Conservation (phyloP, 1,139 yeast species). For the Lodderomyces metapsilosis region DNA sequence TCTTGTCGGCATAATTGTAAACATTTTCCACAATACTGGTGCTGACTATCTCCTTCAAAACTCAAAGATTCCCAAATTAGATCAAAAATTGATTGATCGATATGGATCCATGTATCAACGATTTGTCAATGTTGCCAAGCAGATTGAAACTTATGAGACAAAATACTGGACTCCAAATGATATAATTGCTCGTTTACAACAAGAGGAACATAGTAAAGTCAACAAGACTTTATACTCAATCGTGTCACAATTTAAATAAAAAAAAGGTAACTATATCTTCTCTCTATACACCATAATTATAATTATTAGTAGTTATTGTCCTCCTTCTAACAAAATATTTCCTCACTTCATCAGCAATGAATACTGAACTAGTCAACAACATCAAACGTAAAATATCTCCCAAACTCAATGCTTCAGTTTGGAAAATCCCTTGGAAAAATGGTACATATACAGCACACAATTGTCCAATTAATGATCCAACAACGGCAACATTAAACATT, state of each 20-base stretch:
- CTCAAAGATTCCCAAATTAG: conserved; percentile 43
- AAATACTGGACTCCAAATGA: conserved; percentile 45
- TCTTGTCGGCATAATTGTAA: conserved; percentile 29
- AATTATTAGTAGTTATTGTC: conserved; percentile 12
- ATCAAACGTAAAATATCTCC: conserved; percentile 65
- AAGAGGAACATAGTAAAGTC: conserved; percentile 12
- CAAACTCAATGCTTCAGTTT: conserved; percentile 81
- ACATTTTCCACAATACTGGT: conserved; percentile 34
- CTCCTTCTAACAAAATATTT: conserved; percentile 33
- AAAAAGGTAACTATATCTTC: not conserved
- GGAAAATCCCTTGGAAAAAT: conserved; percentile 86
- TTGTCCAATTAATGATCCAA: conserved; percentile 90
- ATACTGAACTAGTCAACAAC: conserved; percentile 71
- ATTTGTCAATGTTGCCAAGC: conserved; percentile 22
- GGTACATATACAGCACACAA: conserved; percentile 90
- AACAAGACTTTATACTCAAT: not conserved
- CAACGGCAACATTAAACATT: conserved; percentile 91
- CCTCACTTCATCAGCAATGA: conserved; percentile 79
- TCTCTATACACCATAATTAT: conserved; percentile 12
- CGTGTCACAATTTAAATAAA: conserved; percentile 5
- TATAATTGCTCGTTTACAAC: conserved; percentile 33
- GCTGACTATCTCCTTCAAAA: conserved; percentile 39
- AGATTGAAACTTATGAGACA: conserved; percentile 30
- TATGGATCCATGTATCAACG: conserved; percentile 22
- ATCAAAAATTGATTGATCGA: conserved; percentile 23